Base-by-base conservation (phyloP, 1,284 basidiomycete genomes). In the Tilletia indica region DNA sequence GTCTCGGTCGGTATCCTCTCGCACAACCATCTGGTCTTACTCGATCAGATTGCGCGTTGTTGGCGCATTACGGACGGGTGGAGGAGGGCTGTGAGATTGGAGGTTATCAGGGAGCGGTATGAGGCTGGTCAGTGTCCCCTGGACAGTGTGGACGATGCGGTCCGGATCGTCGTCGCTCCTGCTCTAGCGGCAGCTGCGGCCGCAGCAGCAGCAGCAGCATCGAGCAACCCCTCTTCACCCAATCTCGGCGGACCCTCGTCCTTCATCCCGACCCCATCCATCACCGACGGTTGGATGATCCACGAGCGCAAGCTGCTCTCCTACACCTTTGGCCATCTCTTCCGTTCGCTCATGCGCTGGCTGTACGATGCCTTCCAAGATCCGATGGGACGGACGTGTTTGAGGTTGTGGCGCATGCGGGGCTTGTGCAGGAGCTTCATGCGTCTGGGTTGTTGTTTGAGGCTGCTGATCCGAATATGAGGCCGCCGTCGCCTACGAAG, bases 1-100 rank as follows among this genome's bases (percentile, higher is more conserved):
- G 96, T 99, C 3, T 93, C 94, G 0, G 86, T 99, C 42, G 93
- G 93, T 11, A 98, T 99, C 71, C 86, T 99, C n/a, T 93, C 93
- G 0, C 82, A 89, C 0, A 82, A 88, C 19, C 94, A 98, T 83
- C 87, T 93, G 61, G 91, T 93, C 71, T 86, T 99, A 47, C 89
- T 98, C 73, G 90, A 91, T 70, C 92, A 95, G 80, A 95, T 94
- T 79, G 93, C 93, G 0, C 81, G 91, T 71, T 88, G 93, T 56
- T 98, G 97, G 97, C 88, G 96, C 70, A 90, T 99, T 71, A 89
- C 91, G 8, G 89, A 91, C 69, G 87, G 91, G 2, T 93, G 93
- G 81, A 89, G 92, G 31, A 89, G 89, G 0, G 88, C 91, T 9
- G 91, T 91, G 78, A 96, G 97, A 85, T 86, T 97, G 77, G 92